These are phyloP conservation scores for Protomyces pachydermus DNA, from an alignment of 1,139 yeast species.

Conservation along the genomic window DNA sequence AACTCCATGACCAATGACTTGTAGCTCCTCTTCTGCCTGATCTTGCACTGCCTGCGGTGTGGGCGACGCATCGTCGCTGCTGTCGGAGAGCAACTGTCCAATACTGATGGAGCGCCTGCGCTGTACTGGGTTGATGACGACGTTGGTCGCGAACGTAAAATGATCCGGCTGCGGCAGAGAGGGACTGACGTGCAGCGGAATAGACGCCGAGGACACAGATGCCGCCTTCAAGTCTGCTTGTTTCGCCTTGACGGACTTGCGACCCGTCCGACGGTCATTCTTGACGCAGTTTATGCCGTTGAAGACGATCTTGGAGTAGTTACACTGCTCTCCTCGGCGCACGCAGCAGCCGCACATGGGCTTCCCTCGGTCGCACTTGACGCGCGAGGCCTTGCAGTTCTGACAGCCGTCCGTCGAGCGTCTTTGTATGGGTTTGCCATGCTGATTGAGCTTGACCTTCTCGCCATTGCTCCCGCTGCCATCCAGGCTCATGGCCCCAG, in stretches of 20 bases:
- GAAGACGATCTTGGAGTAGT: constrained; percentile 18
- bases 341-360: constrained; percentile 18
- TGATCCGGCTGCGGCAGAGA: not conserved
- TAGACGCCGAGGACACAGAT: not conserved
- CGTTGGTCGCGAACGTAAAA: not conserved
- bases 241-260: not conserved
- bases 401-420: constrained; percentile 19
- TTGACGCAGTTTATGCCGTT: constrained; percentile 14
- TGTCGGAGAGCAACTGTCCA: not conserved
- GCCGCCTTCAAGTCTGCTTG: not conserved
- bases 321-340: constrained; percentile 5
- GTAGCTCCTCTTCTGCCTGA: not conserved
- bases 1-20: not conserved
- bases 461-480: no score
- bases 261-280: constrained; percentile 21
- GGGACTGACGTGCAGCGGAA: not conserved
- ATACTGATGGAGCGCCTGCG: not conserved
- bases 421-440: not conserved
- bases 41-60: not conserved
- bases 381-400: constrained; percentile 17
- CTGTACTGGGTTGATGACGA: not conserved
- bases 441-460: not conserved
- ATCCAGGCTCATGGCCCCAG: not conserved
- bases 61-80: not conserved
- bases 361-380: constrained; percentile 16